These are phyloP conservation scores for Zygoascus meyerae DNA, from an alignment of 1,139 yeast genomes.

Conservation along the genomic window DNA sequence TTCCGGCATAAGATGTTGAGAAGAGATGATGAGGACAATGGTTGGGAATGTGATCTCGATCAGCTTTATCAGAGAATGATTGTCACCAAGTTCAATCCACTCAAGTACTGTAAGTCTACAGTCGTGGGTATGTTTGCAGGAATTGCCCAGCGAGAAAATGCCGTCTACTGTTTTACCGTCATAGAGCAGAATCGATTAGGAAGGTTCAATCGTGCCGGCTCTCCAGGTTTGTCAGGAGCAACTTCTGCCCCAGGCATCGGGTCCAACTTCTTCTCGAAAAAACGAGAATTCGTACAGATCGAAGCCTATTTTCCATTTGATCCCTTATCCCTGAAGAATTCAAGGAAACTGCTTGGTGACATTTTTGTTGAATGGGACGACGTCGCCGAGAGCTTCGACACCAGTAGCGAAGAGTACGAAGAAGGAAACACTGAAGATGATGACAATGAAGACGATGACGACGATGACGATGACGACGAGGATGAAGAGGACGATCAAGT, in stretches of 20 bases:
- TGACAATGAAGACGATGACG: slow-evolving; percentile 16
- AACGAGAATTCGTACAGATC: slow-evolving; percentile 78
- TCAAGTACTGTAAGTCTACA: slow-evolving; percentile 88
- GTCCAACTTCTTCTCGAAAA: slow-evolving; percentile 31
- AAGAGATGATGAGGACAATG: slow-evolving; percentile 30
- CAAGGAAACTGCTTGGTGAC: slow-evolving; percentile 49
- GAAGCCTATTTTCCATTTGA: slow-evolving; percentile 96
- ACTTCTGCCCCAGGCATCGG: slow-evolving; percentile 17
- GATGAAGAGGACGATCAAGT: slow-evolving; percentile 6
- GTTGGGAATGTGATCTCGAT: slow-evolving; percentile 82
- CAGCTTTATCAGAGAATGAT: slow-evolving; percentile 82
- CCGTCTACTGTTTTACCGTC: slow-evolving; percentile 88
- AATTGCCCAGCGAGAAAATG: slow-evolving; percentile 81
- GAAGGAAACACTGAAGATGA: slow-evolving; percentile 22
- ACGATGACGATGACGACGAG: slow-evolving; percentile 19
- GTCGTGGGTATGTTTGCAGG: slow-evolving; percentile 93
- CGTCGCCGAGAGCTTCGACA: slow-evolving; percentile 58
- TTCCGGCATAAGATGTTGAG: slow-evolving; percentile 67
- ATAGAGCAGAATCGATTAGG: slow-evolving; percentile 86
- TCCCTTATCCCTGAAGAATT: slow-evolving; percentile 68
- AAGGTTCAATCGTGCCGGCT: slow-evolving; percentile 29
- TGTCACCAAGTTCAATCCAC: slow-evolving; percentile 85
- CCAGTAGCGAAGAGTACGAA: slow-evolving; percentile 33
- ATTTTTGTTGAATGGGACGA: slow-evolving; percentile 83
- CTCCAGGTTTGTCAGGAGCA: slow-evolving; percentile 12